A percentile compares a stretch with the other conserved stretches of the same genome.
Evolutionary conservation across 768 basidiomycete species (phyloP).

Genomic region (Wakefieldia striispora): DNA sequence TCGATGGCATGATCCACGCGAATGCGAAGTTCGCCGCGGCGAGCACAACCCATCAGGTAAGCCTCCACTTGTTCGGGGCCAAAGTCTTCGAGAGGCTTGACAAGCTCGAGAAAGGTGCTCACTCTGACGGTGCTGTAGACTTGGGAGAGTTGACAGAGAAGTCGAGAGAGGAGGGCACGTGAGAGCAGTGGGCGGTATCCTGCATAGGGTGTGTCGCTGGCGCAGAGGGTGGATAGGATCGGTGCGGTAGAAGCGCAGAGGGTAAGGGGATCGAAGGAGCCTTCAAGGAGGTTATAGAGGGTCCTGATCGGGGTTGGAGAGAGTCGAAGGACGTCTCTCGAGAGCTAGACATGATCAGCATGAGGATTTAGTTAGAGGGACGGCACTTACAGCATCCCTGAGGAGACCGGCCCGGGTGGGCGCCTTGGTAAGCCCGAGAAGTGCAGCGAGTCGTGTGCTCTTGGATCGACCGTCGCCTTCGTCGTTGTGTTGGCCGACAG

Average conservation of each 20-base stretch:
- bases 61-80: constrained; percentile 79
- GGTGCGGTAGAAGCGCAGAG: constrained; percentile 79
- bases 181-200: constrained; percentile 89
- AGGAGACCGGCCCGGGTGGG: constrained; percentile 87
- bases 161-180: constrained; percentile 86
- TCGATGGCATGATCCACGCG: too few species aligned
- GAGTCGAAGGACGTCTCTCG: constrained; percentile 79
- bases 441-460: constrained; percentile 74
- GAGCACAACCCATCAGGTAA: constrained; percentile 85
- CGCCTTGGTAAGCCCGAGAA: constrained; percentile 79
- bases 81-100: constrained; percentile 64
- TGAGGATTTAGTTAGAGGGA: neutral
- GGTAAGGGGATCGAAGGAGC: constrained; percentile 88
- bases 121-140: constrained; percentile 89
- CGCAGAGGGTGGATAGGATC: constrained; percentile 60
- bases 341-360: constrained; percentile 48
- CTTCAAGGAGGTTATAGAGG: constrained; percentile 87
- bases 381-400: constrained; percentile 72
- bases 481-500: constrained; percentile 63
- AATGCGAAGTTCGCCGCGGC: too few species aligned
- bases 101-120: constrained; percentile 71
- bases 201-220: constrained; percentile 49
- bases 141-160: constrained; percentile 88
- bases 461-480: constrained; percentile 59
- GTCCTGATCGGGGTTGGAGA: constrained; percentile 70